Conservation (phyloP, 2,329 filamentous ascomycete genomes). For the Ophiostoma ulmi region DNA sequence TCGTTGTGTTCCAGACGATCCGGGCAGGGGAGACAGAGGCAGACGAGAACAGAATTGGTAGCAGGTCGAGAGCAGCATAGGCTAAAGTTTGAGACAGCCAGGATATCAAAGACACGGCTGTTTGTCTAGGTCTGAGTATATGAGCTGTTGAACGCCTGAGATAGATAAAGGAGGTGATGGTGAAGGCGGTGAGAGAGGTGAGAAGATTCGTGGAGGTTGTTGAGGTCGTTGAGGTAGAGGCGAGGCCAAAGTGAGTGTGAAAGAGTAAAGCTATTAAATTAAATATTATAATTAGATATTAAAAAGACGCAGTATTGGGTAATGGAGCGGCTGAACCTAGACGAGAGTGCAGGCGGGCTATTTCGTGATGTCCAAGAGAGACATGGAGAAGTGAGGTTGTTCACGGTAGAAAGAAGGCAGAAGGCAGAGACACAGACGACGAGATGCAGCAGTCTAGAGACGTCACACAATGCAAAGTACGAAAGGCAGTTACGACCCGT, state of each 20-base stretch:
- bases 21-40: not conserved
- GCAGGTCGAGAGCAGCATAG: not conserved
- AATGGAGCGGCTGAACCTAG: not conserved
- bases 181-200: not conserved
- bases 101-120: not conserved
- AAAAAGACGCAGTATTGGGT: not conserved
- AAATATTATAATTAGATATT: not conserved
- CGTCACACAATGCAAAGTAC: not conserved
- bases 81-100: not conserved
- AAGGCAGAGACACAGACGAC: not conserved
- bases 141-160: not conserved
- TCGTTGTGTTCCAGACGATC: not conserved
- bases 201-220: not conserved
- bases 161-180: not conserved
- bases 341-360: not conserved
- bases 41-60: not conserved
- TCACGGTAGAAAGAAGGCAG: not conserved
- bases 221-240: too few relatives aligned
- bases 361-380: not conserved
- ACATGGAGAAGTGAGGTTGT: not conserved
- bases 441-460: not conserved
- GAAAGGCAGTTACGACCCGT: not conserved
- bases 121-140: not conserved
- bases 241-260: not conserved
- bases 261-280: too few relatives aligned